Evolutionary conservation across 495 filamentous ascomycete species (phyloP).

Genomic region (Penicillium goetzii): DNA sequence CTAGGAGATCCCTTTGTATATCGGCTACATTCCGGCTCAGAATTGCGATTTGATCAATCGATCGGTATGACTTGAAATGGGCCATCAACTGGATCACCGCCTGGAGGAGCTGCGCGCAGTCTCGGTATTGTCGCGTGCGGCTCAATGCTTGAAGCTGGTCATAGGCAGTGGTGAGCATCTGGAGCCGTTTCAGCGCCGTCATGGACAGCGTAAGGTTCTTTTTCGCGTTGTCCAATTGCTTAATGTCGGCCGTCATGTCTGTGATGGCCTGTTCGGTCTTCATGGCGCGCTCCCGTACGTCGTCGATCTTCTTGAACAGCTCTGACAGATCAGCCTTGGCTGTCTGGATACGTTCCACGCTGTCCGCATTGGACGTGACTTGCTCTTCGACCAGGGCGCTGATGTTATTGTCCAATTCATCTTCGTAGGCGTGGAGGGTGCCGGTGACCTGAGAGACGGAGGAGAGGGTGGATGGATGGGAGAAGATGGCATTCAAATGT

Average conservation of each 20-base stretch:
- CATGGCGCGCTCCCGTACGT: constrained; percentile 84
- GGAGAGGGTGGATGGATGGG: constrained; percentile 84
- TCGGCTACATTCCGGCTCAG: constrained; percentile 92
- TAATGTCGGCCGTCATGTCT: constrained; percentile 99
- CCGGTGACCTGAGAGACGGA: constrained; percentile 72
- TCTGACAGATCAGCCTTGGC: constrained; percentile 87
- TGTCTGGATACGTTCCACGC: constrained; percentile 83
- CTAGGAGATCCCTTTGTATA: constrained; percentile 88
- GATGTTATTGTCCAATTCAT: constrained; percentile 85
- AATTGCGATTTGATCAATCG: constrained; percentile 96
- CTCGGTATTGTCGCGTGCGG: constrained; percentile 87
- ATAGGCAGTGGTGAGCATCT: constrained; percentile 98
- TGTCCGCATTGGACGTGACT: constrained; percentile 83
- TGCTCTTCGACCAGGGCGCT: constrained; percentile 75
- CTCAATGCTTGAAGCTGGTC: constrained; percentile 88
- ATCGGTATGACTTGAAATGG: constrained; percentile 97
- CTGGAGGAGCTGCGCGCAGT: constrained; percentile 93
- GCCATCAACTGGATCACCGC: constrained; percentile 98
- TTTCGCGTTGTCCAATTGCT: constrained; percentile 94
- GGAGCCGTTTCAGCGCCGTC: constrained; percentile 94
- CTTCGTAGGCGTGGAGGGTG: constrained; percentile 73
- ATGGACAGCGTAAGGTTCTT: constrained; percentile 95
- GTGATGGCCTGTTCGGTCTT: constrained; percentile 95
- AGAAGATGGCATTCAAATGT: constrained; percentile 92
- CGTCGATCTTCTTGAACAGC: constrained; percentile 95